Base-by-base conservation (phyloP, 768 basidiomycete species). In the Pleurotus salmoneostramineus region DNA sequence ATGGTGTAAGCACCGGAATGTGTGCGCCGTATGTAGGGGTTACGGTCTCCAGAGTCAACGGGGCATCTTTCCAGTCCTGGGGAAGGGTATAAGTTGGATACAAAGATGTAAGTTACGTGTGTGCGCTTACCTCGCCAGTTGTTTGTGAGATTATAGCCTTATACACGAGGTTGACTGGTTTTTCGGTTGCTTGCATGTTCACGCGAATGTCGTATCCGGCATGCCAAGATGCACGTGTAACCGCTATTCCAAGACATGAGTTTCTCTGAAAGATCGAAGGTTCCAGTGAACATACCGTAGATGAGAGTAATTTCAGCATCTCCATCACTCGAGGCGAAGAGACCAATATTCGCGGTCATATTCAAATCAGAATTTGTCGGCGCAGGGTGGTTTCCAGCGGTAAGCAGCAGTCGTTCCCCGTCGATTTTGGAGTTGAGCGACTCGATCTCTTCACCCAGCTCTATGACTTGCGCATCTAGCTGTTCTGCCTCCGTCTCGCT, bases 1-100 rank as follows among this genome's bases (percentile, higher is more conserved):
- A 76, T 0, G 71, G 65, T 6, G 55, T 34, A 3, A 78, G 68
- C 4, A 57, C 59, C 0, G 77, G 77, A 1, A 78, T 32, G 6
- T 54, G 61, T 5, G 74, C 52, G 7, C 71, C 71, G 54, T 71
- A 77, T 5, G 74, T 73, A 0, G 76, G 77, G 0, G 68, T 64
- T 5, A 70, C 70, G 0, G 77, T 78, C 55, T 78, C 74, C 2
- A 79, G 66, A 1, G 66, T 71, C 3, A 77, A 58, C 1, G 74
- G 69, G 15, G 75, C 71, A 43, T 77, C 69, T 3, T 64, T 64
- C 77, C 77, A 79, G 6, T 68, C 61, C 75, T 75, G 7, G 5
- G 21, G 2, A 42, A 10, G 11, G n/a, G 35, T 44, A 40, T 36
- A 31, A 8, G 15, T 5, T 4, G 32, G 34, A 31, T 4, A 5